Evolutionary conservation across 306 rosid genomes (phyloP).

Genomic region (Quercus robur): DNA sequence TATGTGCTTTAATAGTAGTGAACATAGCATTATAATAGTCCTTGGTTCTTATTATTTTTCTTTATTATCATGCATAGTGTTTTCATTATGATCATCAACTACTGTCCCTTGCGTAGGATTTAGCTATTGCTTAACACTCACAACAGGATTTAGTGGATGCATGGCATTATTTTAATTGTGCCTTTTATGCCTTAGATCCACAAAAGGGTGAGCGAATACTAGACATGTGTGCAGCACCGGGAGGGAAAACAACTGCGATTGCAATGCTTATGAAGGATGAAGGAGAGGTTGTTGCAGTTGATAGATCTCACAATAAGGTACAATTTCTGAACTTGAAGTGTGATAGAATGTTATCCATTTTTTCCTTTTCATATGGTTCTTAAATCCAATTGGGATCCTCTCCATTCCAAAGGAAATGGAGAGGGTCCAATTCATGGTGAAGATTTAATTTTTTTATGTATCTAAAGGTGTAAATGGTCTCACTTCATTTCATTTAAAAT

Average conservation of each 20-base stretch:
- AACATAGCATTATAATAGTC: too few relatives aligned
- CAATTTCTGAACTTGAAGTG: constrained; percentile 15
- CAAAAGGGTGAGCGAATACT: constrained; percentile 81
- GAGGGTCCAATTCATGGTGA: too few relatives aligned
- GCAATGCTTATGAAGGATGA: constrained; percentile 89
- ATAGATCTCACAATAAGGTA: constrained; percentile 98
- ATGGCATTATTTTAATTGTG: constrained; percentile 1
- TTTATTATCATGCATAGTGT: too few relatives aligned
- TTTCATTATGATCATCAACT: background rate
- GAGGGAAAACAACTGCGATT: constrained; percentile 96
- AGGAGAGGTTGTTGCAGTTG: constrained; percentile 89
- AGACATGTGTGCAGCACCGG: constrained; percentile 99
- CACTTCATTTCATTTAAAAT: too few relatives aligned
- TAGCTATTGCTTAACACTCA: background rate
- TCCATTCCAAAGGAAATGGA: too few relatives aligned
- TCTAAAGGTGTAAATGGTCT: too few relatives aligned
- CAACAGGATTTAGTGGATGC: background rate
- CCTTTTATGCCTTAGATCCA: constrained; percentile 56
- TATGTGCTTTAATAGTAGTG: too few relatives aligned
- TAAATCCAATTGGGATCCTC: background rate
- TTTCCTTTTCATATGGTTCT: constrained; percentile 5
- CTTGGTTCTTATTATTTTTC: too few relatives aligned
- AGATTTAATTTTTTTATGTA: too few relatives aligned
- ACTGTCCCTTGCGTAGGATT: background rate
- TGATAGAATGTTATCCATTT: constrained; percentile 12